Conservation (phyloP, 768 basidiomycete genomes). For the Xanthoconium purpureum region DNA sequence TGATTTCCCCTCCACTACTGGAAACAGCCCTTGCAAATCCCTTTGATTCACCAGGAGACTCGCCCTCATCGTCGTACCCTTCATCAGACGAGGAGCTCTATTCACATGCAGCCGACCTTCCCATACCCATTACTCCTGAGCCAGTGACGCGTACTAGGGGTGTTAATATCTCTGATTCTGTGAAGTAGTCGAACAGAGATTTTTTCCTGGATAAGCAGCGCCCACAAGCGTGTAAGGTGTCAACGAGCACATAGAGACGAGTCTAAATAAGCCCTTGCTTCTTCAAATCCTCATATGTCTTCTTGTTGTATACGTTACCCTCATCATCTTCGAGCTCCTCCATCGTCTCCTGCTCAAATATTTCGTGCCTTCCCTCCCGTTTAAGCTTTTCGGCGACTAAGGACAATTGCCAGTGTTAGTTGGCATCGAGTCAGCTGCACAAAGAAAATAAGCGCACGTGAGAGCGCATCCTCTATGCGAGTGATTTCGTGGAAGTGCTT, state of each 20-base stretch:
- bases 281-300: slow-evolving; percentile 97
- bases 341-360: slow-evolving; percentile 91
- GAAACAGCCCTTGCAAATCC: slow-evolving; percentile 54
- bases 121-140: slow-evolving; percentile 56
- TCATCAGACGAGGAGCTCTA: slow-evolving; percentile 87
- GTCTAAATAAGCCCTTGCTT: slow-evolving; percentile 84
- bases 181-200: slow-evolving; percentile 5
- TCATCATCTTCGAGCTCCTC: slow-evolving; percentile 98
- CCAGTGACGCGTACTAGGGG: slow-evolving; percentile 10
- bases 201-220: not conserved
- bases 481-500: slow-evolving; percentile 99
- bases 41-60: slow-evolving; percentile 67
- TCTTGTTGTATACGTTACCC: slow-evolving; percentile 96
- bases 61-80: slow-evolving; percentile 68
- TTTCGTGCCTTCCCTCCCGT: slow-evolving; percentile 92
- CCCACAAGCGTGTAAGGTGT: not conserved
- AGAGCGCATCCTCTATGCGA: slow-evolving; percentile 91
- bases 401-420: not conserved
- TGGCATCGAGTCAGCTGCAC: not conserved
- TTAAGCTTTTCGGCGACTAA: slow-evolving; percentile 96
- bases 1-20: slow-evolving; percentile 40
- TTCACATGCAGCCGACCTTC: slow-evolving; percentile 66
- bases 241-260: not conserved
- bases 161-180: slow-evolving; percentile 1
- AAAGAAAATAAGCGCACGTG: slow-evolving; percentile 55